Evolutionary conservation across 2,329 filamentous ascomycete genomes (phyloP).

Genomic region (Calonectria hongkongensis): DNA sequence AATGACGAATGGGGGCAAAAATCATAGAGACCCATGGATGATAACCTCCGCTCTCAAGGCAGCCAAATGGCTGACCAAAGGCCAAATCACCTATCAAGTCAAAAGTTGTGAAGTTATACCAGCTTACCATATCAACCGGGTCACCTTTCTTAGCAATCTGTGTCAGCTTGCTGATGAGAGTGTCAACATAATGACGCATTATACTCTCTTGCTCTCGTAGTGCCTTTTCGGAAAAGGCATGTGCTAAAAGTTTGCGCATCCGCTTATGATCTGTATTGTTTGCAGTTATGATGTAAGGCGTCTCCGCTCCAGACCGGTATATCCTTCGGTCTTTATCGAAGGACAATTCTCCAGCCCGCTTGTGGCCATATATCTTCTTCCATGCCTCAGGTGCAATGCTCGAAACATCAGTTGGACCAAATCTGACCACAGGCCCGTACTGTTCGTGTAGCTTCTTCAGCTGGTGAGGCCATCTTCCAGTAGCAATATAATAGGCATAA

Average conservation of each 20-base stretch:
- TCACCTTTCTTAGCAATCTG: background rate
- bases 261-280: background rate
- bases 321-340: background rate
- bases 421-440: slow-evolving; percentile 3
- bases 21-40: slow-evolving; percentile 17
- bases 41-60: slow-evolving; percentile 11
- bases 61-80: slow-evolving; percentile 14
- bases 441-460: background rate
- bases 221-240: slow-evolving; percentile 16
- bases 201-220: slow-evolving; percentile 4
- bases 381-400: background rate
- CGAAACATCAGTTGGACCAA: background rate
- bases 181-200: background rate
- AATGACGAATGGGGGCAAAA: background rate
- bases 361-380: slow-evolving; percentile 16
- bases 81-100: slow-evolving; percentile 15
- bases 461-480: background rate
- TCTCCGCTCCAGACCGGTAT: background rate
- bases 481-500: background rate
- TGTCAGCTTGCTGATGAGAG: background rate
- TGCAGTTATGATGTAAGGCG: background rate
- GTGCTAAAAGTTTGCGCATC: background rate
- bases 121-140: background rate
- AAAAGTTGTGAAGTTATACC: slow-evolving; percentile 21
- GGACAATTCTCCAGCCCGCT: background rate